phyloP scores from a whole-genome alignment of 805 yeast genomes.

The Ogataea paraovalis region DNA sequence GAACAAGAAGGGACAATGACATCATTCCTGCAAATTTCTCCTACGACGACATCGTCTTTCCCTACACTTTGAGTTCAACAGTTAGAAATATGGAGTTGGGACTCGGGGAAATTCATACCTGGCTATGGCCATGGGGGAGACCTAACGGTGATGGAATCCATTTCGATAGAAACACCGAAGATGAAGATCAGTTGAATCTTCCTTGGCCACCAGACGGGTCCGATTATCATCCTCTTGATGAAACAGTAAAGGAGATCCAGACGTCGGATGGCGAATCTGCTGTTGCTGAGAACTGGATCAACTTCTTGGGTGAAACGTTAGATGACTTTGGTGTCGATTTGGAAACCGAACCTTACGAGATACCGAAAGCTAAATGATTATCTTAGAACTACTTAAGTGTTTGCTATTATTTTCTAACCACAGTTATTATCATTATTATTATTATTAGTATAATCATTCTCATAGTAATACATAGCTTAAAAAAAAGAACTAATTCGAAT shows the following conservation, averaged over 20 bases:
- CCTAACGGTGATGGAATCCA: slow-evolving; percentile 58
- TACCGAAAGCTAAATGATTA: slow-evolving; percentile 4
- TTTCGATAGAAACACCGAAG: slow-evolving; percentile 54
- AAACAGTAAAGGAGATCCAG: neutral
- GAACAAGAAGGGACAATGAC: slow-evolving; percentile 5
- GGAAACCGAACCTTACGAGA: slow-evolving; percentile 44
- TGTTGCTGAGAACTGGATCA: slow-evolving; percentile 47
- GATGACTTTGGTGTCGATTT: slow-evolving; percentile 86
- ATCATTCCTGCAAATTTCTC: slow-evolving; percentile 36
- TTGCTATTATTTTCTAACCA: neutral
- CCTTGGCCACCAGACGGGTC: slow-evolving; percentile 96
- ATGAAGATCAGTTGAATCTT: slow-evolving; percentile 55
- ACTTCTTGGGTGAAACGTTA: slow-evolving; percentile 78
- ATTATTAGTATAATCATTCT: too few relatives aligned
- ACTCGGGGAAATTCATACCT: slow-evolving; percentile 60
- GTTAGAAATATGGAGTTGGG: slow-evolving; percentile 47
- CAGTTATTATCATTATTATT: neutral
- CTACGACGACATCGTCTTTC: slow-evolving; percentile 70
- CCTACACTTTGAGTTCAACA: slow-evolving; percentile 67
- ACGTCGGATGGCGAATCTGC: slow-evolving; percentile 6
- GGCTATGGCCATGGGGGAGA: slow-evolving; percentile 70
- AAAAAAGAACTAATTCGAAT: neutral
- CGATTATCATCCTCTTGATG: slow-evolving; percentile 18
- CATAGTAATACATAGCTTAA: too few relatives aligned
- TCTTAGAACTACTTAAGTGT: neutral